Evolutionary conservation across 306 rosid species (phyloP), one percentile per base, ranked within the genome.

Genomic region (Malus asiatica): DNA sequence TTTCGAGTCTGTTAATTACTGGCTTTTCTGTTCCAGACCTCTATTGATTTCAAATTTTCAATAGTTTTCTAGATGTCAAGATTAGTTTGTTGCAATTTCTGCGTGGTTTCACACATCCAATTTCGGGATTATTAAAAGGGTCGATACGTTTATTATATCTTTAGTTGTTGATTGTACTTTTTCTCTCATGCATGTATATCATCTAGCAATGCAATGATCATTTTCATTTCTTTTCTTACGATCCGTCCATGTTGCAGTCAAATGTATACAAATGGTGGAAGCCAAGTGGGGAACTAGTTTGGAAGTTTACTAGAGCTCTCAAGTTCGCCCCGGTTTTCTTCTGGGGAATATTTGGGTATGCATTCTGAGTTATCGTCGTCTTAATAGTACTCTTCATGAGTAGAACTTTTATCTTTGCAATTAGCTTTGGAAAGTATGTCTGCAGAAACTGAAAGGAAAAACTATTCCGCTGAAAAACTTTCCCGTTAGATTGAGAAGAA

Each of bases 331-430:
- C 97, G 30, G 66, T 94, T 70, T 82, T 67, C 74, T 94, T 90
- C 74, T 92, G 96, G 98, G 98, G 98, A 81, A 63, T 92, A 78
- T 84, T 86, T 15, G 93, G 98, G 98, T 92, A 85, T 57, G 98
- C 78, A 14, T 79, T 58, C 72, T 82, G 87, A 70, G 73, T 90
- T 67, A 14, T 62, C 35, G 19, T 32, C 5, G 13, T 62, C 32
- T 64, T 45, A 13, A 46, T 46, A 46, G 52, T 40, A 23, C 3
- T 6, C 8, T 9, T 44, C 60, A 38, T 38, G 8, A 38, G 44
- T 38, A 60, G 30, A 59, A 59, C 16, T 59, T 59, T 16, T 23
- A 48, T 40, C 13, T 60, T 60, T 64, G 71, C 51, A 18, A 11
- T 20, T 63, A 20, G 61, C 18, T 62, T 10, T 63, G 27, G 59